phyloP scores from a whole-genome alignment of 352 stramenopile species.

The Elongisporangium prolatum region DNA sequence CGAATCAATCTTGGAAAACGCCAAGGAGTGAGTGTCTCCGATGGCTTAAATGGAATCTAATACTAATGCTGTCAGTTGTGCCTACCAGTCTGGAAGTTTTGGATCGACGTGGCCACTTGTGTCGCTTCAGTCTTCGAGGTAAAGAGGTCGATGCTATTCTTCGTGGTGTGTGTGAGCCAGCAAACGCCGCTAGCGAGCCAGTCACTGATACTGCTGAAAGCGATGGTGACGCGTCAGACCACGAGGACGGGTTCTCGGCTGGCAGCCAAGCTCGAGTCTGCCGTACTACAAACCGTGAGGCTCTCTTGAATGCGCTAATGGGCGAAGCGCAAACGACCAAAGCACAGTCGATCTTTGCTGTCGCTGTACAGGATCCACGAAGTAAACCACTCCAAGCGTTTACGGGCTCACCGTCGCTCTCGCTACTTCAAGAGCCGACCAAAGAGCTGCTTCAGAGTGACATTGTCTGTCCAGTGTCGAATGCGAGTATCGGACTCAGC shows the following conservation, averaged over 20 bases:
- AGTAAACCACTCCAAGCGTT: constrained; percentile 8
- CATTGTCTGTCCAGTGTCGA: constrained; percentile 61
- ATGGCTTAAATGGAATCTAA: neutral
- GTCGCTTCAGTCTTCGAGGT: constrained; percentile 63
- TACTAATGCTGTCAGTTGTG: neutral
- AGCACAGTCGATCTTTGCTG: neutral
- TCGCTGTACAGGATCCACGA: constrained; percentile 44
- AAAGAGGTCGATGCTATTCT: constrained; percentile 36
- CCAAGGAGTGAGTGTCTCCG: constrained; percentile 16
- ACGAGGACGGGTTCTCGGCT: constrained; percentile 42
- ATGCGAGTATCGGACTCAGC: constrained; percentile 4
- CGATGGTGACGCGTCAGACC: constrained; percentile 29
- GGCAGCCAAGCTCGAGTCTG: no score
- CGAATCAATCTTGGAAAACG: constrained; percentile 31
- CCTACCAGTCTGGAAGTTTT: constrained; percentile 43
- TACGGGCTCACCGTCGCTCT: constrained; percentile 9
- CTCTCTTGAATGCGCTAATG: no score
- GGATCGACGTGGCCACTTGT: constrained; percentile 62
- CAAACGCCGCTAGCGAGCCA: neutral
- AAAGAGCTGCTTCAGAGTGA: constrained; percentile 13
- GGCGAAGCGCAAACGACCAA: no score
- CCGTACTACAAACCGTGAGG: no score
- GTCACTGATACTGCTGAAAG: constrained; percentile 2
- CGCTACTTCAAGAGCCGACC: constrained; percentile 50
- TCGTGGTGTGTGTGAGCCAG: constrained; percentile 10